Evolutionary conservation across 2,329 filamentous ascomycete genomes (phyloP).

Genomic region (Thermoascus crustaceus): DNA sequence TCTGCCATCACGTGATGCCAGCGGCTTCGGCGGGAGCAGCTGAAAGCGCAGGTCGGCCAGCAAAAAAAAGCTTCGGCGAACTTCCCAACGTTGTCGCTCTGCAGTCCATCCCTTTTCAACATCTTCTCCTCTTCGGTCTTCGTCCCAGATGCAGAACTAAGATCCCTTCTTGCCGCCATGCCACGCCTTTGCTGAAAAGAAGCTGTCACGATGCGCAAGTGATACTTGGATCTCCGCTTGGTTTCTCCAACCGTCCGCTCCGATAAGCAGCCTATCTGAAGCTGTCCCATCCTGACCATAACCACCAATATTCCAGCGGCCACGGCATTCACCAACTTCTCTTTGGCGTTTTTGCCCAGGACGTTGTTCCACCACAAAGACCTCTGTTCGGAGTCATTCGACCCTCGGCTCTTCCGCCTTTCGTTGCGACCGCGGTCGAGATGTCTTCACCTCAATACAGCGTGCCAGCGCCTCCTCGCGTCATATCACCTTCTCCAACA

Average conservation of each 20-base stretch:
- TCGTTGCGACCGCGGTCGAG: slow-evolving; percentile 25
- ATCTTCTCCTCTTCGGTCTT: too few species aligned
- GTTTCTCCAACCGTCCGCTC: neutral
- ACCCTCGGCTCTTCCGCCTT: slow-evolving; percentile 41
- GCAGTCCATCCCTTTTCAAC: too few species aligned
- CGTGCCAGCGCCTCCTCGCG: slow-evolving; percentile 71
- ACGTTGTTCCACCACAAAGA: slow-evolving; percentile 11
- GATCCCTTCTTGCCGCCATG: too few species aligned
- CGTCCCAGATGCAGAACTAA: too few species aligned
- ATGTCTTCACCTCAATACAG: slow-evolving; percentile 46
- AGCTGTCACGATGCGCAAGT: neutral
- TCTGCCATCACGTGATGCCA: too few species aligned
- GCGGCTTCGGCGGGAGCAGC: too few species aligned
- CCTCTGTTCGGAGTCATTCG: slow-evolving; percentile 20
- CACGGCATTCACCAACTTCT: slow-evolving; percentile 11
- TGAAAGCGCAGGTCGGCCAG: too few species aligned
- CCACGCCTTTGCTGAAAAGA: neutral
- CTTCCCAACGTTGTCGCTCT: too few species aligned
- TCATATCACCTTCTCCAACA: slow-evolving; percentile 82
- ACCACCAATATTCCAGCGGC: slow-evolving; percentile 29
- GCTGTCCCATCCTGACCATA: slow-evolving; percentile 2
- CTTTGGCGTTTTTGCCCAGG: slow-evolving; percentile 17
- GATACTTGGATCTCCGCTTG: neutral
- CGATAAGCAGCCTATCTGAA: neutral
- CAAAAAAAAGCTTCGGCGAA: too few species aligned